A percentile compares a stretch with the other conserved stretches of the same genome.
phyloP scores from a whole-genome alignment of 2,329 filamentous ascomycete species.

The Hirsutella minnesotensis region DNA sequence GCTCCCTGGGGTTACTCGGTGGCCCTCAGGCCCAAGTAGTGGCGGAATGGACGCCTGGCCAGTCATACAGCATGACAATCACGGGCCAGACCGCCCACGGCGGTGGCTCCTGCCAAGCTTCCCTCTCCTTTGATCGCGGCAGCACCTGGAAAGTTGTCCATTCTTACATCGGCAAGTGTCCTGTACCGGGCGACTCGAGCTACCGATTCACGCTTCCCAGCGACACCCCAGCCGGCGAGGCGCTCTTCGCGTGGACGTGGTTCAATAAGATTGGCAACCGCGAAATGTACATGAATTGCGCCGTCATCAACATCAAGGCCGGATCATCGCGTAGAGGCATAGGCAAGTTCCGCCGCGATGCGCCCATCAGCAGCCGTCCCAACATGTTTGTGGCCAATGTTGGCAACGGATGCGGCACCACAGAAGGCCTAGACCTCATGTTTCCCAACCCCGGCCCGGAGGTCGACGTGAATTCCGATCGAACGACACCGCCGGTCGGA shows the following conservation, averaged over 20 bases:
- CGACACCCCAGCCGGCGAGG: constrained; percentile 48
- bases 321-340: constrained; percentile 11
- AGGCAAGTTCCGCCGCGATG: constrained; percentile 18
- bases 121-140: constrained; percentile 62
- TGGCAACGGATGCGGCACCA: constrained; percentile 44
- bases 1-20: constrained; percentile 38
- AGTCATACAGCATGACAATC: constrained; percentile 51
- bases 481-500: constrained; percentile 23
- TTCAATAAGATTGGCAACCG: constrained; percentile 67
- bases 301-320: constrained; percentile 48
- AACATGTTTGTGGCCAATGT: constrained; percentile 63
- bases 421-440: constrained; percentile 42
- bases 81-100: constrained; percentile 50
- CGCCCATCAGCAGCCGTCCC: constrained; percentile 43
- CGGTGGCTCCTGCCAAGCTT: constrained; percentile 67
- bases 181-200: constrained; percentile 28
- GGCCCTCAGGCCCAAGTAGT: constrained; percentile 38
- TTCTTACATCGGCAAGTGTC: constrained; percentile 44
- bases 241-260: constrained; percentile 66
- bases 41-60: constrained; percentile 50
- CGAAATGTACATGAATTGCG: constrained; percentile 84
- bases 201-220: constrained; percentile 57
- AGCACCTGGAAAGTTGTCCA: constrained; percentile 56
- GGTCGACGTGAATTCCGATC: constrained; percentile 26
- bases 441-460: constrained; percentile 56